A percentile compares a stretch with the other conserved stretches of the same genome.
Conservation (phyloP, 164 flowering plant species). For the Kalanchoe fedtschenkoi region DNA sequence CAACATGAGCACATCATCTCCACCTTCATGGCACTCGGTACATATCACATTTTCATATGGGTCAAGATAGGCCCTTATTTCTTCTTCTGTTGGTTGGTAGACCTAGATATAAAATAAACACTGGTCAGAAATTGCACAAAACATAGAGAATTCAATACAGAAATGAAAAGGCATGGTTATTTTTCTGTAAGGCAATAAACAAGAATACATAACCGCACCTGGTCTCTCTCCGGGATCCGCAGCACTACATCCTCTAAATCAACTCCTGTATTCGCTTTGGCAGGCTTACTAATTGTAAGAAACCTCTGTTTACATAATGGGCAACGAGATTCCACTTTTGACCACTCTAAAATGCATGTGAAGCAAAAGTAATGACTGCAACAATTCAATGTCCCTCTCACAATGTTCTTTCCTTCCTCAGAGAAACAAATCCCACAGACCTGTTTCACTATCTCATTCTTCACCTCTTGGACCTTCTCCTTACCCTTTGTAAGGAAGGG, state of each 20-base stretch:
- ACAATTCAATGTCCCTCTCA: slow-evolving; percentile 55
- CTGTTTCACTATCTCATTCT: slow-evolving; percentile 21
- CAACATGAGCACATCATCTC: slow-evolving; percentile 44
- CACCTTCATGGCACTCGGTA: slow-evolving; percentile 28
- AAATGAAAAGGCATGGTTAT: background rate
- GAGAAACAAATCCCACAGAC: slow-evolving; percentile 57
- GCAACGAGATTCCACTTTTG: slow-evolving; percentile 72
- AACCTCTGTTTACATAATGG: slow-evolving; percentile 71
- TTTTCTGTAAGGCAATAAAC: background rate
- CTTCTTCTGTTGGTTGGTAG: slow-evolving; percentile 32
- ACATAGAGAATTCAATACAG: background rate
- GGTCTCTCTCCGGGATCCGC: slow-evolving; percentile 55
- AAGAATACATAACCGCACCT: slow-evolving; percentile 27
- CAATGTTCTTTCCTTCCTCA: slow-evolving; percentile 28
- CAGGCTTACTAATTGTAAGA: slow-evolving; percentile 38
- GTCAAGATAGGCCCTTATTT: slow-evolving; percentile 30
- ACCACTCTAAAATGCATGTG: slow-evolving; percentile 84
- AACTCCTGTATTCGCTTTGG: slow-evolving; percentile 32
- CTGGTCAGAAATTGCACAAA: background rate
- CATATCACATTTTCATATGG: slow-evolving; percentile 38
- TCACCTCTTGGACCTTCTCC: slow-evolving; percentile 45
- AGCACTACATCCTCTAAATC: slow-evolving; percentile 37
- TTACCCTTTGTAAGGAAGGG: slow-evolving; percentile 48
- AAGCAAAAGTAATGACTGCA: slow-evolving; percentile 81
- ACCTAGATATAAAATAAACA: slow-evolving; percentile 23